Evolutionary conservation across 2,329 filamentous ascomycete genomes (phyloP).

Genomic region (Xylariaceae sp.): DNA sequence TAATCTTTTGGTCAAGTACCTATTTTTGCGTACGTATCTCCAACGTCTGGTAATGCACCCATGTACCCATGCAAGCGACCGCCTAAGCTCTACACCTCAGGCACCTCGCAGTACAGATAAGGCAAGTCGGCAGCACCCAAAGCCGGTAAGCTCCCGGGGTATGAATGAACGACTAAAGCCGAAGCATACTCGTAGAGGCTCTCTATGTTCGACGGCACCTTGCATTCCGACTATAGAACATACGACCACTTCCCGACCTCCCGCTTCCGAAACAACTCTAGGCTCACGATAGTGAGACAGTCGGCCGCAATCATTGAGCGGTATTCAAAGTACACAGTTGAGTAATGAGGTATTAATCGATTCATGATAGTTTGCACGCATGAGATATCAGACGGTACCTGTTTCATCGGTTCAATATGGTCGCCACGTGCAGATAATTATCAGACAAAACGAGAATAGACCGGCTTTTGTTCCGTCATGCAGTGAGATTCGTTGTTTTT

Average conservation of each 20-base stretch:
- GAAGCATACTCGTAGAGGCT: background rate
- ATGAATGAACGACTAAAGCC: background rate
- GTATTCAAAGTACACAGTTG: too few relatives aligned
- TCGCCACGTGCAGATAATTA: constrained; percentile 14
- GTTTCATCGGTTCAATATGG: constrained; percentile 10
- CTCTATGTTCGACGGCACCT: background rate
- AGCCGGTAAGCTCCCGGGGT: too few relatives aligned
- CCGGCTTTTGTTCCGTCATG: background rate
- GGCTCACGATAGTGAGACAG: background rate
- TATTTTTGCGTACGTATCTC: too few relatives aligned
- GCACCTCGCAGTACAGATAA: background rate
- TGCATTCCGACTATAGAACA: background rate
- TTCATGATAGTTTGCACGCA: background rate
- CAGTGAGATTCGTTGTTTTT: background rate
- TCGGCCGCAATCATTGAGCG: background rate
- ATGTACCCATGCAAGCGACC: background rate
- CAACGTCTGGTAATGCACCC: background rate
- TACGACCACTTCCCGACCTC: background rate
- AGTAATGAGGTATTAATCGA: constrained; percentile 11
- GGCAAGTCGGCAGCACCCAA: too few relatives aligned
- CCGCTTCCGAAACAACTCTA: constrained; percentile 2
- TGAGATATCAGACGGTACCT: constrained; percentile 10
- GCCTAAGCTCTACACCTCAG: background rate
- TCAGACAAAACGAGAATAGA: constrained; percentile 13
- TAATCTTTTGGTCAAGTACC: background rate